A percentile compares a stretch with the other conserved stretches of the same genome.
Evolutionary conservation across 371 early-diverging fungal genomes (phyloP).

Genomic region (Rhizopus sp.): DNA sequence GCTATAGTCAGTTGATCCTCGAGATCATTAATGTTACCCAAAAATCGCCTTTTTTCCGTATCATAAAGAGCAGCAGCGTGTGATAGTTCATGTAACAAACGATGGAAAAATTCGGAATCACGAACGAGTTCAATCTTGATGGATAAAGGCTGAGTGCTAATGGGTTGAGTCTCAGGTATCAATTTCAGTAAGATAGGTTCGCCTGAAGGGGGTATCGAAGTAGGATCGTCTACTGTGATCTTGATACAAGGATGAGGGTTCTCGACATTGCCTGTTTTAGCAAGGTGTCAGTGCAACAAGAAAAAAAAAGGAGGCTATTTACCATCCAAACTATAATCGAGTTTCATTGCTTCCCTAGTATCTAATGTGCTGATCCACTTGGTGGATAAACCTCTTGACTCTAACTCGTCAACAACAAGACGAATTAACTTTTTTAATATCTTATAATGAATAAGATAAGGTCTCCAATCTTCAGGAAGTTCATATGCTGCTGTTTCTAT

Average conservation of each 20-base stretch:
- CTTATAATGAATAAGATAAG: slow-evolving; percentile 71
- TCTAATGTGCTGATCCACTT: slow-evolving; percentile 33
- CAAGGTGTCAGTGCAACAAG: not conserved
- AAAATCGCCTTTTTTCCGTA: slow-evolving; percentile 40
- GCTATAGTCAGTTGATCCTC: slow-evolving; percentile 42
- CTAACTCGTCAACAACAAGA: slow-evolving; percentile 67
- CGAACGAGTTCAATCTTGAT: slow-evolving; percentile 53
- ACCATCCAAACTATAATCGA: slow-evolving; percentile 53
- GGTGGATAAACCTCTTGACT: slow-evolving; percentile 41
- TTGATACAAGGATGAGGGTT: slow-evolving; percentile 43
- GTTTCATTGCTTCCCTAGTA: slow-evolving; percentile 26
- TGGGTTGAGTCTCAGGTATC: slow-evolving; percentile 17
- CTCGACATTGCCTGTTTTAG: slow-evolving; percentile 26
- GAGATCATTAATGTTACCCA: slow-evolving; percentile 40
- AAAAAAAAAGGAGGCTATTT: slow-evolving; percentile 6
- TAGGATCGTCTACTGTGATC: slow-evolving; percentile 34
- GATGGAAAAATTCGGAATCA: slow-evolving; percentile 62
- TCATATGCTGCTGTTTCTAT: slow-evolving; percentile 62
- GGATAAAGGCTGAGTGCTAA: slow-evolving; percentile 20
- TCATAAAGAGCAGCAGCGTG: slow-evolving; percentile 47
- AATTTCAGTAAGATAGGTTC: slow-evolving; percentile 17
- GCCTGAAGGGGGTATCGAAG: slow-evolving; percentile 11
- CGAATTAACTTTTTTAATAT: slow-evolving; percentile 69
- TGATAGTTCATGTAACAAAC: slow-evolving; percentile 50
- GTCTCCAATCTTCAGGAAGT: slow-evolving; percentile 71